Conservation (phyloP, 1,284 basidiomycete species). For the Apiotrichum veenhuisii region DNA sequence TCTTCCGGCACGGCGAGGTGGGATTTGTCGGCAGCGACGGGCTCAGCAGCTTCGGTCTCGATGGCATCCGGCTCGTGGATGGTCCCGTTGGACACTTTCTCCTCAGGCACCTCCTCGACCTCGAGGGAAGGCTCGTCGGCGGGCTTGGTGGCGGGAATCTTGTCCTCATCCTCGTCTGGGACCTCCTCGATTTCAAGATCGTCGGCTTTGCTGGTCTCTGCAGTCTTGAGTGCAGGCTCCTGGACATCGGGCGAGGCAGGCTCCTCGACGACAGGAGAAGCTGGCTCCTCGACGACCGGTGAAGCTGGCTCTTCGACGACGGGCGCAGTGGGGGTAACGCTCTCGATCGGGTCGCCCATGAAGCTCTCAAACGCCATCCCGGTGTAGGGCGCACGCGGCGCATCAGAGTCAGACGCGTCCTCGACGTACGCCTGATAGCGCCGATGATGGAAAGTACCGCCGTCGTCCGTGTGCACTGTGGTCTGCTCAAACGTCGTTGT, state of each 20-base stretch:
- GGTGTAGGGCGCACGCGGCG: background rate
- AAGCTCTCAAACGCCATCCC: background rate
- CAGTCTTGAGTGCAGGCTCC: background rate
- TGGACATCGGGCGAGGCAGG: background rate
- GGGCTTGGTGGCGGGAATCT: too few species aligned
- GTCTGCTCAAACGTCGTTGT: too few species aligned
- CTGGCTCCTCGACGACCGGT: background rate
- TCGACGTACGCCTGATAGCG: background rate
- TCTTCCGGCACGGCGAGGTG: background rate
- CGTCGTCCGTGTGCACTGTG: background rate
- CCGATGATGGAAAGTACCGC: background rate
- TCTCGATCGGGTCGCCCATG: background rate
- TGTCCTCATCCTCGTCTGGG: background rate
- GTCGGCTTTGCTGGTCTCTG: background rate
- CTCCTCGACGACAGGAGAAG: background rate
- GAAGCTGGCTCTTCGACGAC: background rate
- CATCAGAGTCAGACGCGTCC: constrained; percentile 2
- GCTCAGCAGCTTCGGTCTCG: background rate
- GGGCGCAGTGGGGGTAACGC: too few species aligned
- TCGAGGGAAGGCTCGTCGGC: background rate
- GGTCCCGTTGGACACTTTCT: background rate
- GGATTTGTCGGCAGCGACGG: background rate
- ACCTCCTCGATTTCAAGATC: background rate
- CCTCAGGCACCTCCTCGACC: background rate
- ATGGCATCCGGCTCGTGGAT: background rate